Base-by-base conservation (phyloP, 2,329 filamentous ascomycete genomes). In the Nannizziopsis arthrosporioides region DNA sequence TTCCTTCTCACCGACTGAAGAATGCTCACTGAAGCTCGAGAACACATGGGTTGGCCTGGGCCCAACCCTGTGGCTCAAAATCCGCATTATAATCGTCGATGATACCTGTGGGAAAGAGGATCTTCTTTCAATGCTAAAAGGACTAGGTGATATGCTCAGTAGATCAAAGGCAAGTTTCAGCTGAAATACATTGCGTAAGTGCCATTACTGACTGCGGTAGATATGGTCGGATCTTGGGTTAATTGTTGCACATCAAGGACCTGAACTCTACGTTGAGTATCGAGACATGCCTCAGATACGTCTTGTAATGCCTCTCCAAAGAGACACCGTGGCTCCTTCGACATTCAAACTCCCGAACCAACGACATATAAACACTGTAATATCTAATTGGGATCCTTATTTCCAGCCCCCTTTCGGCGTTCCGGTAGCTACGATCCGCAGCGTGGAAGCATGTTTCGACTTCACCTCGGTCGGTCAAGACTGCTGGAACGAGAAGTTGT, bases 201-300 rank as follows among this genome's bases (percentile, higher is more conserved):
- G 18, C 9, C 12, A 10, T n/a, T 18, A 30, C 40, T 47, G n/a
- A 27, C 43, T 7, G 47, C 10, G 32, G 38, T 48, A 67, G 64
- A 47, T 62, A 30, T 67, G 63, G 63, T 43, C 56, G 1, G 56
- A 62, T 19, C 50, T 65, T 39, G 60, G 57, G 11, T 59, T 65
- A 19, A 44, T 42, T 5, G 50, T 57, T 6, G 40, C 54, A 5
- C 55, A 54, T 22, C 59, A 59, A 48, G 54, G 48, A n/a, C 55
- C 41, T 35, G 48, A 53, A 14, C 52, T 39, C 8, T 12, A 11
- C 14, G 31, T 14, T 18, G 46, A 44, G 6, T 3, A 38, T 11
- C 9, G 2, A n/a, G 15, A 43, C 9, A 7, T 14, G 15, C 18
- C 15, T 22, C 40, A 19, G n/a, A 12, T 39, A 11, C n/a, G 38